Percentiles rank a stretch among this genome's conserved stretches.
Conservation (phyloP, 2,329 filamentous ascomycete species). For the Aspergillus sp. region DNA sequence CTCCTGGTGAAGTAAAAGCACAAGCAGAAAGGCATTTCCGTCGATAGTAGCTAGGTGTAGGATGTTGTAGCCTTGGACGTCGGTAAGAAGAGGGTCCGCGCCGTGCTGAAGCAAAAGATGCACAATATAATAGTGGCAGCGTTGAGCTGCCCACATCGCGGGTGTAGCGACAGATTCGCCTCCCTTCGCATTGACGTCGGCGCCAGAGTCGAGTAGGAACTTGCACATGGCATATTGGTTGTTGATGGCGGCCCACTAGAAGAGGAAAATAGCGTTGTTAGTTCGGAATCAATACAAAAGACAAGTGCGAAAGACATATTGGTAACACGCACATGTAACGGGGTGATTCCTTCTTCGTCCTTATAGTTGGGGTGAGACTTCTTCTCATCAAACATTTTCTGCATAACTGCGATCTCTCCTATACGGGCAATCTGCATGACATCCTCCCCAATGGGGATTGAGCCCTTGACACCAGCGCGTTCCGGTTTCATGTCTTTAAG, state of each 20-base stretch:
- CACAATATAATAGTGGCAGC: slow-evolving; percentile 95
- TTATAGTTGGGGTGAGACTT: slow-evolving; percentile 79
- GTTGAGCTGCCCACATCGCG: slow-evolving; percentile 94
- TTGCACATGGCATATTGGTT: slow-evolving; percentile 98
- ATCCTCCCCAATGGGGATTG: slow-evolving; percentile 64
- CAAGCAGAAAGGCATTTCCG: slow-evolving; percentile 86
- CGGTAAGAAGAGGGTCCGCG: slow-evolving; percentile 87
- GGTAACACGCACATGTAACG: slow-evolving; percentile 73
- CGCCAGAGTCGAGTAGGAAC: slow-evolving; percentile 82
- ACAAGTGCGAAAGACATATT: background rate
- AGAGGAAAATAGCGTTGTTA: slow-evolving; percentile 18
- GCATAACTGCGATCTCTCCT: slow-evolving; percentile 82
- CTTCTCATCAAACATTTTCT: slow-evolving; percentile 82
- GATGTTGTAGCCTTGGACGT: slow-evolving; percentile 96
- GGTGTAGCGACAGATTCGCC: slow-evolving; percentile 93
- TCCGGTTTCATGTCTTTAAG: slow-evolving; percentile 39
- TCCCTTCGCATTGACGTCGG: slow-evolving; percentile 91
- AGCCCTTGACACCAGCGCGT: slow-evolving; percentile 33
- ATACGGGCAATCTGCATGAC: slow-evolving; percentile 93
- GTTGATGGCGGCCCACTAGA: slow-evolving; percentile 96
- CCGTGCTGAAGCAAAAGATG: slow-evolving; percentile 88
- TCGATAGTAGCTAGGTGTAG: slow-evolving; percentile 96
- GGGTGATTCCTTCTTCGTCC: slow-evolving; percentile 92
- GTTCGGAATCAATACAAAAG: background rate
- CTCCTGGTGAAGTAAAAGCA: slow-evolving; percentile 88